Percentiles rank a stretch among this genome's conserved stretches.
These are phyloP conservation scores for Ambispora gerdemannii DNA, from an alignment of 192 early-diverging fungal species.

Conservation along the genomic window DNA sequence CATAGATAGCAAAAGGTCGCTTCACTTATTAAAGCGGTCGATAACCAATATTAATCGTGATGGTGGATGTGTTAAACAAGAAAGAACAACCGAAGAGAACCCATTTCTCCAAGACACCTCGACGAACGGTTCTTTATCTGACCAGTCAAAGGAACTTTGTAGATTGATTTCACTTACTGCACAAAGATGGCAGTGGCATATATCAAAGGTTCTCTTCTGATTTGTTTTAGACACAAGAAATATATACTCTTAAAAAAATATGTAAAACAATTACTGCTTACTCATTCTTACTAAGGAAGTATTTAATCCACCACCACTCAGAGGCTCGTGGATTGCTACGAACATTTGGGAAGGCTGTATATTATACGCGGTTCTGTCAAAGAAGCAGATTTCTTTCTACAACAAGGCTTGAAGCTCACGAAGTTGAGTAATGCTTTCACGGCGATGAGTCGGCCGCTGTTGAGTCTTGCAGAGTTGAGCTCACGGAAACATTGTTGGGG, in stretches of 20 bases:
- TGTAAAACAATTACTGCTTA: too few relatives aligned
- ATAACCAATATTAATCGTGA: constrained; percentile 33
- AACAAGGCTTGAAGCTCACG: constrained; percentile 56
- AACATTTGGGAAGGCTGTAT: constrained; percentile 51
- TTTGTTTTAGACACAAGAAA: background rate
- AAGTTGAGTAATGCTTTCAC: constrained; percentile 40
- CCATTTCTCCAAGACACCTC: constrained; percentile 25
- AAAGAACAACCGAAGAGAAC: constrained; percentile 11
- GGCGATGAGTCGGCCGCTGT: constrained; percentile 36
- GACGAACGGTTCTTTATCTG: background rate
- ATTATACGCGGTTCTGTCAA: constrained; percentile 53
- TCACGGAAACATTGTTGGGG: constrained; percentile 45
- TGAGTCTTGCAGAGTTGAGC: constrained; percentile 57
- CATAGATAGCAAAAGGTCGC: constrained; percentile 32
- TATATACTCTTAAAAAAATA: constrained; percentile 1
- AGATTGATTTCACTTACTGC: constrained; percentile 22
- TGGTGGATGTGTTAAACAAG: background rate
- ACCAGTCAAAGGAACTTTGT: background rate
- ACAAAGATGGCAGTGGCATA: constrained; percentile 34
- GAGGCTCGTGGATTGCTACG: constrained; percentile 45
- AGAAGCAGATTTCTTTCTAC: constrained; percentile 63
- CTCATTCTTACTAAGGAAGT: too few relatives aligned
- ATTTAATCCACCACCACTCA: too few relatives aligned
- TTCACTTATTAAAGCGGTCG: constrained; percentile 37
- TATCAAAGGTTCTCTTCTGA: constrained; percentile 32